Evolutionary conservation across 2,329 filamentous ascomycete species (phyloP).

Genomic region (Periglandula ipomoeae): DNA sequence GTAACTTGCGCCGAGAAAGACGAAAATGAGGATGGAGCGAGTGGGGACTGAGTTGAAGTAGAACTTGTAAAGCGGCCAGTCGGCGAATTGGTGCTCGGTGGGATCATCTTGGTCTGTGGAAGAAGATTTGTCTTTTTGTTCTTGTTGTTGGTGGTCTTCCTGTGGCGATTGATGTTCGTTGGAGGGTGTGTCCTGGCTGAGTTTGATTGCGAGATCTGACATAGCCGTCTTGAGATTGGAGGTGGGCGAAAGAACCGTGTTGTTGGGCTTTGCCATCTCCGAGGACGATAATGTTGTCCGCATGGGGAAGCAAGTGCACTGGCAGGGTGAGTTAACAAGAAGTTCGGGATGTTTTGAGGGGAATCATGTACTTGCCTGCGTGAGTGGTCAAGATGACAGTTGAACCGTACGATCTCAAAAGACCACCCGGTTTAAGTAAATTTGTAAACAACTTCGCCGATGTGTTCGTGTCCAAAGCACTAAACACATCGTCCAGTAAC

Average conservation of each 20-base stretch:
- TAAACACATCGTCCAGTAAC: slow-evolving; percentile 7
- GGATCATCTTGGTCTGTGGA: neutral
- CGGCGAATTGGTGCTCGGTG: slow-evolving; percentile 1
- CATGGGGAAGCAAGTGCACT: neutral
- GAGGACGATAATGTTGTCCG: slow-evolving; percentile 3
- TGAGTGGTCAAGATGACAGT: slow-evolving; percentile 7
- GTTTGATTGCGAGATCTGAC: neutral
- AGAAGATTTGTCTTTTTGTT: neutral
- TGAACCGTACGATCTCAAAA: neutral
- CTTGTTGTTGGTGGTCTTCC: neutral
- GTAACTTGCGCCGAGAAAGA: slow-evolving; percentile 1
- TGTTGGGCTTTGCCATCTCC: neutral
- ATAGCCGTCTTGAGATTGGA: neutral
- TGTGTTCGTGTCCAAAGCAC: slow-evolving; percentile 3
- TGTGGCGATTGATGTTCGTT: neutral
- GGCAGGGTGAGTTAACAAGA: neutral
- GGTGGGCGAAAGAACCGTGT: no score
- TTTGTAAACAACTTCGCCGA: slow-evolving; percentile 1
- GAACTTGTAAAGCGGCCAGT: slow-evolving; percentile 6
- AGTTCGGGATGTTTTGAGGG: neutral
- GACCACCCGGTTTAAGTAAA: neutral
- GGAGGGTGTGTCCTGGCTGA: neutral
- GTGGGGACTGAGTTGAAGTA: slow-evolving; percentile 5
- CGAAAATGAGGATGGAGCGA: slow-evolving; percentile 1
- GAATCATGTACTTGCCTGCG: neutral